A percentile compares a stretch with the other conserved stretches of the same genome.
phyloP scores from a whole-genome alignment of 2,329 filamentous ascomycete genomes.

The Alternaria brassicicola region DNA sequence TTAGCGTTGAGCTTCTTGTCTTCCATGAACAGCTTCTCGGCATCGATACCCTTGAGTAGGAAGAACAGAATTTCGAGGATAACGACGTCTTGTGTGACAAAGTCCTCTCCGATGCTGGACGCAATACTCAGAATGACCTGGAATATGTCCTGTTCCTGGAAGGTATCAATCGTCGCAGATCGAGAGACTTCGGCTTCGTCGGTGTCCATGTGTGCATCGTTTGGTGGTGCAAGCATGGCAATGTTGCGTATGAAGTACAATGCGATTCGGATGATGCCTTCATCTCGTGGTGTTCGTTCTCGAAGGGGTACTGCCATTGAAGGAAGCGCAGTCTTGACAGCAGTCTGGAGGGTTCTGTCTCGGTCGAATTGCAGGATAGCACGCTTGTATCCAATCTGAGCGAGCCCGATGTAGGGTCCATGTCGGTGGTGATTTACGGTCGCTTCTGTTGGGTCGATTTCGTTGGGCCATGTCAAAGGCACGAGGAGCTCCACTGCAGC shows the following conservation, averaged over 20 bases:
- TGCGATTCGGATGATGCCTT: slow-evolving; percentile 89
- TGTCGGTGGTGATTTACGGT: slow-evolving; percentile 93
- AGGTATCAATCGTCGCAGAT: slow-evolving; percentile 85
- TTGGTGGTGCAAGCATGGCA: slow-evolving; percentile 78
- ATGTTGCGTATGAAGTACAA: slow-evolving; percentile 90
- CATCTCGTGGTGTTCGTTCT: slow-evolving; percentile 79
- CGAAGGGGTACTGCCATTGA: slow-evolving; percentile 79
- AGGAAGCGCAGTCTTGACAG: slow-evolving; percentile 80
- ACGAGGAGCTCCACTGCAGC: slow-evolving; percentile 79
- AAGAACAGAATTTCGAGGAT: slow-evolving; percentile 92
- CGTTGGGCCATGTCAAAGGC: slow-evolving; percentile 91
- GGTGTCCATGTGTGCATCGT: slow-evolving; percentile 76
- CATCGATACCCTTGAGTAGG: slow-evolving; percentile 85
- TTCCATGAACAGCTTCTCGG: slow-evolving; percentile 83
- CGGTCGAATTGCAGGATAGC: slow-evolving; percentile 83
- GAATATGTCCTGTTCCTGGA: slow-evolving; percentile 89
- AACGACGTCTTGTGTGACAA: slow-evolving; percentile 85
- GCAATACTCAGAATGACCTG: slow-evolving; percentile 82
- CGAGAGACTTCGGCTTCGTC: slow-evolving; percentile 89
- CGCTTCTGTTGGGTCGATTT: slow-evolving; percentile 77
- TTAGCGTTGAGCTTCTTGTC: slow-evolving; percentile 72
- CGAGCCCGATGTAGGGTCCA: slow-evolving; percentile 84
- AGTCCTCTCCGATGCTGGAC: slow-evolving; percentile 93
- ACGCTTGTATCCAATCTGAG: slow-evolving; percentile 88
- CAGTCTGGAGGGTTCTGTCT: slow-evolving; percentile 76